These are phyloP conservation scores for Hanseniaspora valbyensis DNA, from an alignment of 805 yeast species.

Conservation along the genomic window DNA sequence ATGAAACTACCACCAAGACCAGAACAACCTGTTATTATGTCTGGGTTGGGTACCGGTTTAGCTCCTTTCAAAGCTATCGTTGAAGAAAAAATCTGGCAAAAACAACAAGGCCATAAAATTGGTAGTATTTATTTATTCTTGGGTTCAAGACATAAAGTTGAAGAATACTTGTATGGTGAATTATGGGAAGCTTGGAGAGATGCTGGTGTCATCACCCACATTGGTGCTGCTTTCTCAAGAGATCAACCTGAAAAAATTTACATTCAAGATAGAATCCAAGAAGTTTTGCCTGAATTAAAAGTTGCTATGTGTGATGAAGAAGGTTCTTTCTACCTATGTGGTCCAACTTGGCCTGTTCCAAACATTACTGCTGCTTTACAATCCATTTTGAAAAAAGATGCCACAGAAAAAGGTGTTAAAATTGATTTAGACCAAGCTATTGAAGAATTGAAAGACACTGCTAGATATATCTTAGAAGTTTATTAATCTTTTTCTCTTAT, in stretches of 20 bases:
- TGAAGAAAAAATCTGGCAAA: conserved; percentile 91
- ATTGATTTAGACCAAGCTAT: conserved; percentile 69
- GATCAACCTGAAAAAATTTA: conserved; percentile 92
- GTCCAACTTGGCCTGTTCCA: conserved; percentile 99
- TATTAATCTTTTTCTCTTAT: conserved; percentile 42
- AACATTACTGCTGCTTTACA: conserved; percentile 84
- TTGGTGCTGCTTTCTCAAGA: conserved; percentile 97
- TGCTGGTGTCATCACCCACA: conserved; percentile 83
- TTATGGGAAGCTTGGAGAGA: conserved; percentile 92
- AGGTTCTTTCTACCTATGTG: conserved; percentile 92
- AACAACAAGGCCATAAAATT: conserved; percentile 74
- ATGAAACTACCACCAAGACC: conserved; percentile 89
- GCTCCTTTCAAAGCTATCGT: conserved; percentile 97
- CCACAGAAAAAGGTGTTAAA: conserved; percentile 51
- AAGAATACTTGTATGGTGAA: conserved; percentile 93
- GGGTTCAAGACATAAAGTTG: conserved; percentile 91
- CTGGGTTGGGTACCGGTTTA: conserved; percentile 94
- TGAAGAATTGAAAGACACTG: conserved; percentile 86
- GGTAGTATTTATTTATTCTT: conserved; percentile 80
- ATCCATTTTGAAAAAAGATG: conserved; percentile 66
- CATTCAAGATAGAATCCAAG: conserved; percentile 86
- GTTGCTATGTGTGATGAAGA: conserved; percentile 66
- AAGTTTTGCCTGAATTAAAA: conserved; percentile 58
- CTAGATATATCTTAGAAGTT: conserved; percentile 87
- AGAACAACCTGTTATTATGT: conserved; percentile 86